Conservation (phyloP, 345 rosid genomes). For the Bruguiera parviflora region DNA sequence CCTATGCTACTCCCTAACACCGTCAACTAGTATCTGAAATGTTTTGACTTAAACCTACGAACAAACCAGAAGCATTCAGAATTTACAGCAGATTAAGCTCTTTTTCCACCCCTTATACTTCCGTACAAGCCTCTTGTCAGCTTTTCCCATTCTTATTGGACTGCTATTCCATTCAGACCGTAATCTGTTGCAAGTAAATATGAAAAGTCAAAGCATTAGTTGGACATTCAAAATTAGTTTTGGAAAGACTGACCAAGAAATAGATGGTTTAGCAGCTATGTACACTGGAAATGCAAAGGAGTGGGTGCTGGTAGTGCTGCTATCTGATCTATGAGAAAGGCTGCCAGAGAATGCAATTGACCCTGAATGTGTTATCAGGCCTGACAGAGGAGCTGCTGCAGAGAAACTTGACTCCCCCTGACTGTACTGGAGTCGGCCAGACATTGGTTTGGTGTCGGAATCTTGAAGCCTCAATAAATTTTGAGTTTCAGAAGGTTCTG, state of each 20-base stretch:
- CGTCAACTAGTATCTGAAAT: constrained; percentile 13
- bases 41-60: constrained; percentile 27
- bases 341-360: constrained; percentile 67
- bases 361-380: constrained; percentile 64
- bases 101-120: constrained; percentile 65
- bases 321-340: constrained; percentile 76
- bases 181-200: constrained; percentile 45
- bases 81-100: constrained; percentile 80
- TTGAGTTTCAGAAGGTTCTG: constrained; percentile 15
- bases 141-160: constrained; percentile 83
- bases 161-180: constrained; percentile 92
- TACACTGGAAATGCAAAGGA: constrained; percentile 96
- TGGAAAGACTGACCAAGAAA: not conserved
- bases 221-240: not conserved
- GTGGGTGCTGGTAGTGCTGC: constrained; percentile 91
- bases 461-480: constrained; percentile 23
- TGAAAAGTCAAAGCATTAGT: not conserved
- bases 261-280: constrained; percentile 6
- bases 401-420: constrained; percentile 79
- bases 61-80: constrained; percentile 44
- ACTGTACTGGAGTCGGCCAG: constrained; percentile 28
- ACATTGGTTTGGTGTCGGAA: constrained; percentile 19
- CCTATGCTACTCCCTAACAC: constrained; percentile 12
- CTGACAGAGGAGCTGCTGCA: constrained; percentile 47
- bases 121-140: constrained; percentile 45